Conservation (phyloP, 768 basidiomycete species). For the Gelatoporia subvermispora region DNA sequence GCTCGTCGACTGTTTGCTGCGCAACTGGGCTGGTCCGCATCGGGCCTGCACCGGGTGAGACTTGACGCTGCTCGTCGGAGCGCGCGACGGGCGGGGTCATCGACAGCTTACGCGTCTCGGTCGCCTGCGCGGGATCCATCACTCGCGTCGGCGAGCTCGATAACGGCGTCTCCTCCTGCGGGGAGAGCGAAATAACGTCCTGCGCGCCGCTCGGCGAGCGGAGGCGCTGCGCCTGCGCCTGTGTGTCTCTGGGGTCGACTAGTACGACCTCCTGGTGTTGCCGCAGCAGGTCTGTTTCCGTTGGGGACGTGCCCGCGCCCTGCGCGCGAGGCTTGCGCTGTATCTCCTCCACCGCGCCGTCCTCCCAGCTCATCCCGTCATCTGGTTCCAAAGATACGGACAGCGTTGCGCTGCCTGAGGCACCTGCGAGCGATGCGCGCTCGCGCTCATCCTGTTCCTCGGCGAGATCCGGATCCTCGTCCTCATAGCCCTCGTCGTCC, state of each 20-base stretch:
- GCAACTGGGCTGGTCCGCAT: conserved; percentile 35
- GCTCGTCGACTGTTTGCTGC: conserved; percentile 48
- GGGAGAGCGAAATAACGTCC: conserved; percentile 25
- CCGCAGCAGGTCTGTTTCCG: conserved; percentile 6
- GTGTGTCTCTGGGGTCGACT: conserved; percentile 21
- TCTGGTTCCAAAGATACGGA: conserved; percentile 54
- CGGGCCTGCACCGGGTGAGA: conserved; percentile 9
- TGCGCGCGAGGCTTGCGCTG: conserved; percentile 13
- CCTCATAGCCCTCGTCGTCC: conserved; percentile 65
- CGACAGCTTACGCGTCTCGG: conserved; percentile 72
- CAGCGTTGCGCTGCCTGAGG: conserved; percentile 19
- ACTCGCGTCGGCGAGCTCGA: conserved; percentile 24
- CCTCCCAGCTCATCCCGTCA: conserved; percentile 89
- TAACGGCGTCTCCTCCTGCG: conserved; percentile 16
- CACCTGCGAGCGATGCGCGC: conserved; percentile 26
- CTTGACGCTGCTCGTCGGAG: conserved; percentile 32
- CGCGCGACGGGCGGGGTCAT: conserved; percentile 77
- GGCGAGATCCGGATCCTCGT: conserved; percentile 61
- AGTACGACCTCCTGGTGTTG: conserved; percentile 11
- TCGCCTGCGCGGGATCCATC: conserved; percentile 63
- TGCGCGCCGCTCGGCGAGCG: conserved; percentile 44
- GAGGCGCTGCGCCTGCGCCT: conserved; percentile 29
- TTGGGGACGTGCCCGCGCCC: conserved; percentile 3
- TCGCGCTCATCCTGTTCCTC: conserved; percentile 49
- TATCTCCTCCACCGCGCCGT: conserved; percentile 50